These are phyloP conservation scores for Mycena maculata DNA, from an alignment of 768 basidiomycete genomes.

Conservation along the genomic window DNA sequence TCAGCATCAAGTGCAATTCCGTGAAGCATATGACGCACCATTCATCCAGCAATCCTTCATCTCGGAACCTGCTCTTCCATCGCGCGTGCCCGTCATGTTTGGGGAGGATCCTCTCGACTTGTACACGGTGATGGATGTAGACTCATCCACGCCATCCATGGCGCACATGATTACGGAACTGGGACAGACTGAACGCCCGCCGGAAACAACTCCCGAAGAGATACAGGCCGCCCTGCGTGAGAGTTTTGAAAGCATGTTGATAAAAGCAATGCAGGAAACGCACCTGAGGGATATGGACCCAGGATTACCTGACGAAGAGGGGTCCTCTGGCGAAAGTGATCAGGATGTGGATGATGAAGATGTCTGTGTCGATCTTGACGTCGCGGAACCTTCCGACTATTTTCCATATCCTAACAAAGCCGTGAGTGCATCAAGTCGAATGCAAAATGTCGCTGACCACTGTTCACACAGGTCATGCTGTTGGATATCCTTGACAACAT, in stretches of 20 bases:
- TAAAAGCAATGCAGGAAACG: not conserved
- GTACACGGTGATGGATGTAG: not conserved
- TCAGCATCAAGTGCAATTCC: not conserved
- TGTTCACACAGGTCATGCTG: slow-evolving; percentile 2
- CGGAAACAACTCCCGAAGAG: not conserved
- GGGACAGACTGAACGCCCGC: not conserved
- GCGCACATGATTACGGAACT: not conserved
- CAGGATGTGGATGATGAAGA: not conserved
- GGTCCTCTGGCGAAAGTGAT: not conserved
- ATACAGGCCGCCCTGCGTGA: not conserved
- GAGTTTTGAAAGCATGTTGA: not conserved
- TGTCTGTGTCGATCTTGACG: not conserved
- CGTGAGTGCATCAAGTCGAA: not conserved
- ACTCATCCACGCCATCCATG: not conserved
- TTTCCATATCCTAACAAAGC: not conserved
- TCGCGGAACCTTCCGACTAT: not conserved
- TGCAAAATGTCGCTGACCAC: not conserved
- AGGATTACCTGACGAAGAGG: not conserved
- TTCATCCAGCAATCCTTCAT: not conserved
- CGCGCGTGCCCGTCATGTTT: not conserved
- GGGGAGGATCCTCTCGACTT: not conserved
- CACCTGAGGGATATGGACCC: not conserved
- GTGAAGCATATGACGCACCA: not conserved
- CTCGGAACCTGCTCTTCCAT: not conserved
- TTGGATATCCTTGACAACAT: not conserved